phyloP scores from a whole-genome alignment of 2,329 filamentous ascomycete species.

The Phaeosphaeriaceae sp. region DNA sequence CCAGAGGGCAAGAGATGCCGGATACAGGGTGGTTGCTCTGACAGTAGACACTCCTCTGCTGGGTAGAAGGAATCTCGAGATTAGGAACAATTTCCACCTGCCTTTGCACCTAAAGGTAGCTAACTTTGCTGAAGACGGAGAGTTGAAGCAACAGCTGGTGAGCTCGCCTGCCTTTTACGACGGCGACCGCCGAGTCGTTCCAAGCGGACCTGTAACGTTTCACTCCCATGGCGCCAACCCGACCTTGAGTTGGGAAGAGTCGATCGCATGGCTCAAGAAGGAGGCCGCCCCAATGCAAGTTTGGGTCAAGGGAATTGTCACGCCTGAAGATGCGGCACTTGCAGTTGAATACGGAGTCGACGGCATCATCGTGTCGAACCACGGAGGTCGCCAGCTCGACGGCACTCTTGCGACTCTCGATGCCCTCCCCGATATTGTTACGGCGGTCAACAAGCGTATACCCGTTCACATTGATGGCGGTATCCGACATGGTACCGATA shows the following conservation, averaged over 20 bases:
- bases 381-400: conserved; percentile 65
- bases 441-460: conserved; percentile 54
- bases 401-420: conserved; percentile 62
- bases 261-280: not conserved
- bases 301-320: conserved; percentile 38
- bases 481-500: conserved; percentile 61
- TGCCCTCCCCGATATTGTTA: conserved; percentile 50
- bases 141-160: no score
- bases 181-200: no score
- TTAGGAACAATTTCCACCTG: not conserved
- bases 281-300: conserved; percentile 6
- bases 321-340: conserved; percentile 50
- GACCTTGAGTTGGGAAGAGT: not conserved
- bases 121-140: no score
- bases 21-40: not conserved
- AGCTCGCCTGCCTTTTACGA: no score
- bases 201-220: no score
- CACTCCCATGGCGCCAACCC: no score
- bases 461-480: conserved; percentile 68
- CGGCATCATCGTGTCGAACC: conserved; percentile 55
- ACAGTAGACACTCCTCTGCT: not conserved
- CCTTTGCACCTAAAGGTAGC: no score
- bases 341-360: conserved; percentile 53
- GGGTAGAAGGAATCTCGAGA: not conserved
- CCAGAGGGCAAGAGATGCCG: not conserved